A percentile compares a stretch with the other conserved stretches of the same genome.
Conservation (phyloP, 768 basidiomycete genomes). For the Xerocomellus intermedius region DNA sequence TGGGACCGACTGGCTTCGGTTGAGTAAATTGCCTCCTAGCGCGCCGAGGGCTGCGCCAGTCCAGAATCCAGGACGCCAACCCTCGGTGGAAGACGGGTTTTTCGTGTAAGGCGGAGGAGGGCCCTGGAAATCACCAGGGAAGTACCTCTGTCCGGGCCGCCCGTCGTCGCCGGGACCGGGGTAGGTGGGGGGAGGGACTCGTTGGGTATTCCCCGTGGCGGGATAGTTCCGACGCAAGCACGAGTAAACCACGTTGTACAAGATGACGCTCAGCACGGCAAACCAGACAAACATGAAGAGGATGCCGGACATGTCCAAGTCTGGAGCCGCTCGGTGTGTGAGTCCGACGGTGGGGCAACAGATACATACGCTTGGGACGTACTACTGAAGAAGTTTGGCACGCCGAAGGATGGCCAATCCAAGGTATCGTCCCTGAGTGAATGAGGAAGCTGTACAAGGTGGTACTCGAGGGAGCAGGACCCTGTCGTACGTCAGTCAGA, state of each 20-base stretch:
- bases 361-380: neutral
- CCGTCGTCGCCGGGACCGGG: slow-evolving; percentile 25
- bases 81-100: slow-evolving; percentile 28
- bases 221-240: slow-evolving; percentile 41
- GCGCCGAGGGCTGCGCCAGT: slow-evolving; percentile 77
- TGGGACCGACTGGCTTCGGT: slow-evolving; percentile 33
- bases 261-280: slow-evolving; percentile 47
- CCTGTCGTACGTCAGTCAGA: slow-evolving; percentile 41
- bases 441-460: slow-evolving; percentile 66
- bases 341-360: neutral
- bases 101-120: slow-evolving; percentile 59
- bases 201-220: slow-evolving; percentile 32
- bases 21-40: slow-evolving; percentile 58
- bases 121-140: slow-evolving; percentile 50
- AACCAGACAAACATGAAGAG: slow-evolving; percentile 61
- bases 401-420: slow-evolving; percentile 8
- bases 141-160: slow-evolving; percentile 43
- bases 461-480: slow-evolving; percentile 86
- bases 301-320: slow-evolving; percentile 44
- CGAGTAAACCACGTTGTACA: slow-evolving; percentile 59
- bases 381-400: slow-evolving; percentile 23
- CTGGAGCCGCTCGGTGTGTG: slow-evolving; percentile 29
- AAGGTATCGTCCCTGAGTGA: slow-evolving; percentile 22
- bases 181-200: slow-evolving; percentile 28
- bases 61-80: slow-evolving; percentile 80